These are phyloP conservation scores for Amylostereum areolatum DNA, from an alignment of 1,284 basidiomycete species.

Conservation along the genomic window DNA sequence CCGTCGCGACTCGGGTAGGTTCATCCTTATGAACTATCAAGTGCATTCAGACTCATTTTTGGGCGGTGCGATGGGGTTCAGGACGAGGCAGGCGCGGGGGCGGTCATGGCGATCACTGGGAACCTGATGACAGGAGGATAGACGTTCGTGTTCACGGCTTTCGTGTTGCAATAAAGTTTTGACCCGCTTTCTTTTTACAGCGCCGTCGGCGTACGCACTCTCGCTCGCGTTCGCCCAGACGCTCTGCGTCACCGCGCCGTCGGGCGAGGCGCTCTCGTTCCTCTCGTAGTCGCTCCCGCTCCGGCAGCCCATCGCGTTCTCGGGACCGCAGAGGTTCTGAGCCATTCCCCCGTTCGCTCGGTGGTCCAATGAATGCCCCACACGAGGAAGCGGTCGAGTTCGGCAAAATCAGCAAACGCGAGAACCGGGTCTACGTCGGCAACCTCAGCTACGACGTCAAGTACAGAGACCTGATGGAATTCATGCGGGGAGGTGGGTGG, in stretches of 20 bases:
- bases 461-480: slow-evolving; percentile 96
- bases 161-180: slow-evolving; percentile 9
- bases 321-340: slow-evolving; percentile 57
- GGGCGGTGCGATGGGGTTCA: slow-evolving; percentile 16
- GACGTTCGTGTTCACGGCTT: slow-evolving; percentile 39
- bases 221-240: slow-evolving; percentile 60
- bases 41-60: slow-evolving; percentile 5
- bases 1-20: slow-evolving; percentile 53
- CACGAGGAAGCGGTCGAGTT: slow-evolving; percentile 87
- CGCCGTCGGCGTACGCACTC: slow-evolving; percentile 40
- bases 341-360: slow-evolving; percentile 71
- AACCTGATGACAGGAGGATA: slow-evolving; percentile 63
- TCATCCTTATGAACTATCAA: slow-evolving; percentile 14
- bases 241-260: slow-evolving; percentile 61
- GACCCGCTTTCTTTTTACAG: slow-evolving; percentile 23
- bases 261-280: slow-evolving; percentile 40
- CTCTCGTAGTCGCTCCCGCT: slow-evolving; percentile 50
- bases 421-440: slow-evolving; percentile 97
- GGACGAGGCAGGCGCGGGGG: slow-evolving; percentile 37
- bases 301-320: slow-evolving; percentile 55
- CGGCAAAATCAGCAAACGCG: slow-evolving; percentile 90
- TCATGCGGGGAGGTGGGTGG: slow-evolving; percentile 98
- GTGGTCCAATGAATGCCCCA: slow-evolving; percentile 87
- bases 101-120: slow-evolving; percentile 65
- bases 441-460: slow-evolving; percentile 97